phyloP scores from a whole-genome alignment of 2,329 filamentous ascomycete genomes.

The Hansfordia pulvinata region DNA sequence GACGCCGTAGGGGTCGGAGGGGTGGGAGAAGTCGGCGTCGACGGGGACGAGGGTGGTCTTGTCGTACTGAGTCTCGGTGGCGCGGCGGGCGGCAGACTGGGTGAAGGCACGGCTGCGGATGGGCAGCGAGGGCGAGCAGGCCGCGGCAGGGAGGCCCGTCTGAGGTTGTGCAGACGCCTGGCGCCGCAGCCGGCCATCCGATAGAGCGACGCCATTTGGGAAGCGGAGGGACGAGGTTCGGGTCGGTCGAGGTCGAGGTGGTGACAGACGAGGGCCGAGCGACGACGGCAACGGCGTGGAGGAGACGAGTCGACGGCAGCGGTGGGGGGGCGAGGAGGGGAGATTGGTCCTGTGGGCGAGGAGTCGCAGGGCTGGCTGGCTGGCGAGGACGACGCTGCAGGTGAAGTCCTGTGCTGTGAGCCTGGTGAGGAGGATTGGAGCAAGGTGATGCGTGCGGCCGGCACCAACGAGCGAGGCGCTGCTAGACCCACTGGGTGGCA shows the following conservation, averaged over 20 bases:
- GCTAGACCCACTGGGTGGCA: no score
- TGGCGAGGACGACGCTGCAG: no score
- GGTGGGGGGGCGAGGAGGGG: no score
- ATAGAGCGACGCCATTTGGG: constrained; percentile 59
- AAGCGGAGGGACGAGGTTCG: no score
- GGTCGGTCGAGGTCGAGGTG: no score
- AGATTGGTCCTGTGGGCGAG: no score
- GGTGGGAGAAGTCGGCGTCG: constrained; percentile 46
- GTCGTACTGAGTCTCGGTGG: constrained; percentile 41
- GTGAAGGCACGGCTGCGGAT: constrained; percentile 46
- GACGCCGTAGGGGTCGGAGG: constrained; percentile 34
- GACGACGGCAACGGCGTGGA: background rate
- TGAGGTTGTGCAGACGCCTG: constrained; percentile 39
- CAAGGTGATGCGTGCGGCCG: no score
- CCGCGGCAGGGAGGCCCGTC: constrained; percentile 10
- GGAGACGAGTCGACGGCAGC: no score
- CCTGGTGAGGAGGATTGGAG: no score
- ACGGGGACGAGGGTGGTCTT: constrained; percentile 52
- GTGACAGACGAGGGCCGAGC: constrained; percentile 3
- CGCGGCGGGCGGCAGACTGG: constrained; percentile 46
- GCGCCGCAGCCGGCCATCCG: constrained; percentile 60
- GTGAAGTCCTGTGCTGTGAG: no score
- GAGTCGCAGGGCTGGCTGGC: no score
- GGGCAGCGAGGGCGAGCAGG: constrained; percentile 14
- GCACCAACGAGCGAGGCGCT: no score